Conservation (phyloP, 2,329 filamentous ascomycete species). For the Sarocladium oryzae region DNA sequence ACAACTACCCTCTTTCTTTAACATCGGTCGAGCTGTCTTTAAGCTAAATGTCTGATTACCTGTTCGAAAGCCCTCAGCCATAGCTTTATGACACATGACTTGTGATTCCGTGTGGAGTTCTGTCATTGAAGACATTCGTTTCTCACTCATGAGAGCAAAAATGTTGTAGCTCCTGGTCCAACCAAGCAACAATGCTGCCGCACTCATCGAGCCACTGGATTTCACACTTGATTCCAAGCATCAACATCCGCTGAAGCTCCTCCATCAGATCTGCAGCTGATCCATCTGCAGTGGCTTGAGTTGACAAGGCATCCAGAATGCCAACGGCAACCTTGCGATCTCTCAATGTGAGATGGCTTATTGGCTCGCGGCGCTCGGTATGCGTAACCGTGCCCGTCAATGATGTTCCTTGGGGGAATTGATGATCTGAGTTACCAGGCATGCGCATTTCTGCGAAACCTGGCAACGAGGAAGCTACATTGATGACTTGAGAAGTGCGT, state of each 20-base stretch:
- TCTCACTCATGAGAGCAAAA: no score
- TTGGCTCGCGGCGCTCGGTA: slow-evolving; percentile 20
- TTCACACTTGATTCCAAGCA: slow-evolving; percentile 69
- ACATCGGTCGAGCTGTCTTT: neutral
- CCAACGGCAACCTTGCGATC: slow-evolving; percentile 53
- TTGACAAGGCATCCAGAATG: slow-evolving; percentile 41
- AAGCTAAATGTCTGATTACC: no score
- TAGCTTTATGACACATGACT: no score
- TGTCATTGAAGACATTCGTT: no score
- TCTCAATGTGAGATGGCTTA: slow-evolving; percentile 37
- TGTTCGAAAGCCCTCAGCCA: no score
- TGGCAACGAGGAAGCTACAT: slow-evolving; percentile 4
- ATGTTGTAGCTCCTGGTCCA: slow-evolving; percentile 36
- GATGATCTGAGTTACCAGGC: neutral
- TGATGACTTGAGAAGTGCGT: slow-evolving; percentile 34
- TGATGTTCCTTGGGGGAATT: neutral
- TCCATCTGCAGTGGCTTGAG: slow-evolving; percentile 18
- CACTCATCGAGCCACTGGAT: slow-evolving; percentile 62
- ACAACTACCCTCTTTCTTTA: neutral
- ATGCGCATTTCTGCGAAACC: neutral
- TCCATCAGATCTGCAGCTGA: slow-evolving; percentile 34
- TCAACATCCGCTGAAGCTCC: slow-evolving; percentile 67
- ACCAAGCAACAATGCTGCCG: slow-evolving; percentile 43
- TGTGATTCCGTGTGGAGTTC: no score
- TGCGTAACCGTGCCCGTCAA: slow-evolving; percentile 15